phyloP scores from a whole-genome alignment of 805 yeast genomes.

The Barnettozyma sucrosica region DNA sequence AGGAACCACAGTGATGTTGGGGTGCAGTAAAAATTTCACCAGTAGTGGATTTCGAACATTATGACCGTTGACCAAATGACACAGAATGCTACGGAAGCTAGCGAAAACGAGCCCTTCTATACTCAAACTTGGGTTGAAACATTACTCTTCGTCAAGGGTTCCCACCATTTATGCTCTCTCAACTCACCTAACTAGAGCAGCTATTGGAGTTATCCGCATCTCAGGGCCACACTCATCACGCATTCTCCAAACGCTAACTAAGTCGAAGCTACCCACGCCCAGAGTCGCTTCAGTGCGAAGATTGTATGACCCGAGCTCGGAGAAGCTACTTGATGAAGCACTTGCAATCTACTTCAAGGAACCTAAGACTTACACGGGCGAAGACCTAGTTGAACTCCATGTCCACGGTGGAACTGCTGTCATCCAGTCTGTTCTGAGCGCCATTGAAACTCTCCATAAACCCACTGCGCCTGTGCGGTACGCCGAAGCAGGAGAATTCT shows the following conservation, averaged over 20 bases:
- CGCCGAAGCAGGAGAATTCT: conserved; percentile 93
- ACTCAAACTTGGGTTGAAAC: background rate
- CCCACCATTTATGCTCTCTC: conserved; percentile 91
- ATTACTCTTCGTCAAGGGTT: conserved; percentile 3
- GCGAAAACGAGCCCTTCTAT: background rate
- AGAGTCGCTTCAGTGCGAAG: conserved; percentile 54
- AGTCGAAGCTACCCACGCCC: conserved; percentile 36
- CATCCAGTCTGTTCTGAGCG: conserved; percentile 55
- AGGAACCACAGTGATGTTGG: too few species aligned
- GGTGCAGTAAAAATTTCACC: background rate
- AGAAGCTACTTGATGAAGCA: conserved; percentile 66
- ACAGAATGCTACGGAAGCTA: background rate
- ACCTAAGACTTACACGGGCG: conserved; percentile 89
- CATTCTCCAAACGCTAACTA: conserved; percentile 40
- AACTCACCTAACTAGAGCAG: conserved; percentile 75
- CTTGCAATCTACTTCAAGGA: conserved; percentile 59
- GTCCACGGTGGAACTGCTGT: conserved; percentile 93
- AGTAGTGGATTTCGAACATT: too few species aligned
- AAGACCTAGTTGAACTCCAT: conserved; percentile 84
- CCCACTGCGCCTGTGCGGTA: conserved; percentile 50
- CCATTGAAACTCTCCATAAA: conserved; percentile 51
- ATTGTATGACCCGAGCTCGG: conserved; percentile 39
- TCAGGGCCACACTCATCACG: conserved; percentile 62
- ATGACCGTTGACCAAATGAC: too few species aligned
- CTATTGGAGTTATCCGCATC: conserved; percentile 78